Evolutionary conservation across 2,329 filamentous ascomycete species (phyloP), one percentile per base, ranked within the genome.

Genomic region (Sporothrix protearum): DNA sequence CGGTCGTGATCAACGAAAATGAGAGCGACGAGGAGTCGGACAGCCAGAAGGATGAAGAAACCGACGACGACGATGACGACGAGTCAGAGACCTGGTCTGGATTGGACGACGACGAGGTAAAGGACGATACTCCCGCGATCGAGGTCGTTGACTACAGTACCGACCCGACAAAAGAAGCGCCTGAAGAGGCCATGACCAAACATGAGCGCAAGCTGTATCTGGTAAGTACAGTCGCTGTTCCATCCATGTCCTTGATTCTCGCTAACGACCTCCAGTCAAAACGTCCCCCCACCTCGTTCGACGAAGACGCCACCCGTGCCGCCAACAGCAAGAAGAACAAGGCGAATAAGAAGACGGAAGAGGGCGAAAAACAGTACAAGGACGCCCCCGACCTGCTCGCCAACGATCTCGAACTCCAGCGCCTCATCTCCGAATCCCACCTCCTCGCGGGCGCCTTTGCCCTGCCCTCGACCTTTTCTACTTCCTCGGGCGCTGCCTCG

Each of bases 371-470:
- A 67, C 84, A 85, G 73, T 86, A 86, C 28, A 71, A 91, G 77
- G 87, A 91, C 77, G 86, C 86, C 68, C 85, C 85, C 74, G 86
- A 86, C 12, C 91, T 97, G 73, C 86, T 98, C 22, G 94, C 94
- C 79, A 94, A 97, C 80, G 96, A 98, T 80, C 89, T 97, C 70
- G 94, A 93, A 51, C 89, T 99, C 16, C 95, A 97, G 80, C 91
- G 94, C 63, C 89, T 99, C 53, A 88, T 99, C 72, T 87, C 91
- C 76, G 96, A 99, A 84, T 97, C 94, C 0, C 94, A 97, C 81
- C 90, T 98, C 73, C 89, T 98, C 71, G 83, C 87, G 0, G 83
- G 85, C 16, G 82, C 86, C 59, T 84, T 86, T 22, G 77, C 67
- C 30, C 68, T 73, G 68, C 72, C 80, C 73, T 78, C 79, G 73